A percentile compares a stretch with the other conserved stretches of the same genome.
Evolutionary conservation across 202 grass and related monocot species (phyloP).

Genomic region (Hordeum pubiflorum): DNA sequence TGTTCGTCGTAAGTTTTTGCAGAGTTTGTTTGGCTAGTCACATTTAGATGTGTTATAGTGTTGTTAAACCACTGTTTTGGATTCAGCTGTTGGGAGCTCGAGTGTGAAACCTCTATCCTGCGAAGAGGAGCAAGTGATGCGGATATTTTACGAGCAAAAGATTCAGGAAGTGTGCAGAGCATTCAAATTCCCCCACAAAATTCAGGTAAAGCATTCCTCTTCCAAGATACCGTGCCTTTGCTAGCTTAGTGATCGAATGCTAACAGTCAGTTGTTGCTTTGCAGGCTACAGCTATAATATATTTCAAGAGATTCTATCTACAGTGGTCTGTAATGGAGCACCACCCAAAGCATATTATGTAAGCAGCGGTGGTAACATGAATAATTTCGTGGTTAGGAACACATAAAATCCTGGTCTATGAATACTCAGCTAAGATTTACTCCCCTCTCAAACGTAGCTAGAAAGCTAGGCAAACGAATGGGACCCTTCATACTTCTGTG

Average conservation of each 20-base stretch:
- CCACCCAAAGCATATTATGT: slow-evolving; percentile 98
- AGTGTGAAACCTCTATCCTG: slow-evolving; percentile 58
- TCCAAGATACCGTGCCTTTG: not conserved
- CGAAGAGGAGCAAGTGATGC: slow-evolving; percentile 79
- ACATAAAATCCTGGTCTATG: not conserved
- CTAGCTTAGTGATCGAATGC: not conserved
- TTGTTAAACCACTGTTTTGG: slow-evolving; percentile 17
- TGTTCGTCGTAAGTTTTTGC: not conserved
- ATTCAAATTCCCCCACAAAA: slow-evolving; percentile 96
- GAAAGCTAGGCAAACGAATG: not conserved
- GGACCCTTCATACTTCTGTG: not conserved
- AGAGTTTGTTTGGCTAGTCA: not conserved
- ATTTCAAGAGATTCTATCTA: slow-evolving; percentile 98
- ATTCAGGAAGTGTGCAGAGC: slow-evolving; percentile 94
- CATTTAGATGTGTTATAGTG: not conserved
- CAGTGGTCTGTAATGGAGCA: slow-evolving; percentile 97
- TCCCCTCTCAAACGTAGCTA: not conserved
- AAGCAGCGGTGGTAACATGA: slow-evolving; percentile 21
- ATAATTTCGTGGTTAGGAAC: slow-evolving; percentile 3
- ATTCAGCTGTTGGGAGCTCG: slow-evolving; percentile 41
- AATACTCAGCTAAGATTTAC: slow-evolving; percentile 5
- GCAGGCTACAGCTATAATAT: slow-evolving; percentile 90
- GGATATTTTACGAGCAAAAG: slow-evolving; percentile 92
- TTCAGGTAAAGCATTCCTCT: slow-evolving; percentile 52
- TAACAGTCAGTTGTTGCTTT: slow-evolving; percentile 17